These are phyloP conservation scores for Chaetomium cochliodes DNA, from an alignment of 495 filamentous ascomycete genomes.

Conservation along the genomic window DNA sequence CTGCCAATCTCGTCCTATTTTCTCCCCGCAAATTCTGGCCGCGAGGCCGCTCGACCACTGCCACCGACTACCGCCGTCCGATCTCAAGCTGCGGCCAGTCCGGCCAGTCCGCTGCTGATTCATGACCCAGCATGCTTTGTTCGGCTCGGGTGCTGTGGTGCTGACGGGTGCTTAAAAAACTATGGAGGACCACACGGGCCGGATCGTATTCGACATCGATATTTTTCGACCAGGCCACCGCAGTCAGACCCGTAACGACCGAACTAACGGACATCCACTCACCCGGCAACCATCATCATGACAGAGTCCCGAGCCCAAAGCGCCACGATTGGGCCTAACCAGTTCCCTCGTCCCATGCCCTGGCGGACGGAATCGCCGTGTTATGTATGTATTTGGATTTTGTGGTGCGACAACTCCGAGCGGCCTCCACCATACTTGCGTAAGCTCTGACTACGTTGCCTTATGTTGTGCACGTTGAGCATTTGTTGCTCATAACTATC, in stretches of 20 bases:
- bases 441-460: background rate
- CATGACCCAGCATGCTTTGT: background rate
- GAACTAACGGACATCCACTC: too few relatives aligned
- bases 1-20: constrained; percentile 7
- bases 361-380: background rate
- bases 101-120: background rate
- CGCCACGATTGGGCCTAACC: background rate
- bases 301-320: background rate
- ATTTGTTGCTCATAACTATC: too few relatives aligned
- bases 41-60: background rate
- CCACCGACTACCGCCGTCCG: background rate
- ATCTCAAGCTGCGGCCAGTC: background rate
- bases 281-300: background rate
- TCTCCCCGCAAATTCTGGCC: background rate
- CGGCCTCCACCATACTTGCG: constrained; percentile 1
- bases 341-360: background rate
- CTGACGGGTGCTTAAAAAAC: too few relatives aligned
- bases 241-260: too few relatives aligned
- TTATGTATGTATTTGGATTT: background rate
- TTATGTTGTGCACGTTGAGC: too few relatives aligned
- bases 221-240: background rate
- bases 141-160: too few relatives aligned
- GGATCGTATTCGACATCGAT: too few relatives aligned
- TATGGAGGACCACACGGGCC: too few relatives aligned
- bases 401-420: background rate